A percentile compares a stretch with the other conserved stretches of the same genome.
These are phyloP conservation scores for Pseudophaeomoniella oleicola DNA, from an alignment of 2,329 filamentous ascomycete genomes.

Conservation along the genomic window DNA sequence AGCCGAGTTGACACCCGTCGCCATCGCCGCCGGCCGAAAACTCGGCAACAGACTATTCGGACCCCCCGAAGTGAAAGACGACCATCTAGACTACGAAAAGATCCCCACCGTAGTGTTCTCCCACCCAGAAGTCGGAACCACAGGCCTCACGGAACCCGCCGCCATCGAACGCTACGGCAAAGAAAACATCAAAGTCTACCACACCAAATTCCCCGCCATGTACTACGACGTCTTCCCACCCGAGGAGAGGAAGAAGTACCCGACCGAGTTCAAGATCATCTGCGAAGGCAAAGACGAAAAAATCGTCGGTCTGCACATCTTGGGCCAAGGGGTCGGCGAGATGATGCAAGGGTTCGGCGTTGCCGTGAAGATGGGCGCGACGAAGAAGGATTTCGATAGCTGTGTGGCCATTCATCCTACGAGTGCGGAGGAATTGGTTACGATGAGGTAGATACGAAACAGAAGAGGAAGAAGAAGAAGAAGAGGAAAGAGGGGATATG, in stretches of 20 bases:
- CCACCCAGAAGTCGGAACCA: constrained; percentile 34
- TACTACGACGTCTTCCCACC: constrained; percentile 30
- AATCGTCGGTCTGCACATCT: constrained; percentile 35
- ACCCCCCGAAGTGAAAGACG: constrained; percentile 24
- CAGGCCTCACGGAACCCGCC: constrained; percentile 34
- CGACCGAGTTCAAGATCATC: constrained; percentile 36
- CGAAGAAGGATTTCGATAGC: constrained; percentile 61
- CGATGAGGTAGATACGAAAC: constrained; percentile 13
- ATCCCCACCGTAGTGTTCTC: constrained; percentile 39
- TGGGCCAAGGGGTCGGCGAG: constrained; percentile 37
- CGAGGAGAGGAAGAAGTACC: constrained; percentile 34
- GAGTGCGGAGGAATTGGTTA: constrained; percentile 53
- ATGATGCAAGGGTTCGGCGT: constrained; percentile 67
- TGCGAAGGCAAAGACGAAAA: constrained; percentile 34
- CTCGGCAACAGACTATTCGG: constrained; percentile 36
- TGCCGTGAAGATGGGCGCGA: constrained; percentile 66
- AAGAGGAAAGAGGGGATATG: too few species aligned
- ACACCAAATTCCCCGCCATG: constrained; percentile 34
- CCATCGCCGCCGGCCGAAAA: constrained; percentile 36
- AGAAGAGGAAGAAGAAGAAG: too few species aligned
- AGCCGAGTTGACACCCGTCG: constrained; percentile 36
- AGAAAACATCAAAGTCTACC: constrained; percentile 35
- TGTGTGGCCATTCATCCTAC: constrained; percentile 67
- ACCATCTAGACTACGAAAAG: constrained; percentile 33
- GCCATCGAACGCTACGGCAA: constrained; percentile 32